A percentile compares a stretch with the other conserved stretches of the same genome.
Evolutionary conservation across 345 rosid species (phyloP).

Genomic region (Ailanthus altissimus): DNA sequence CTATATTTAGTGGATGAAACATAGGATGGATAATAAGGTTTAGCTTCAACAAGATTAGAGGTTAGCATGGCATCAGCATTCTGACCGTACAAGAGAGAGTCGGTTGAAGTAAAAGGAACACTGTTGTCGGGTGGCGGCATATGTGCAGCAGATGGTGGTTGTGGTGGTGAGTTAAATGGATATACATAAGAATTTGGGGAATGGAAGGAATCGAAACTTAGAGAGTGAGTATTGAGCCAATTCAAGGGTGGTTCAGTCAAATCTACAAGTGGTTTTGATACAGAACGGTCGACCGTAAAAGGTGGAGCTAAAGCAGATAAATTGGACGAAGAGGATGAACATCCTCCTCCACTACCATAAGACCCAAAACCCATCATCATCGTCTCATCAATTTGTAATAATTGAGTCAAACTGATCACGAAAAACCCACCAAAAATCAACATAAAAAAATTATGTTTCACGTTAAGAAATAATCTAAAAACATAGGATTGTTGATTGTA

Average conservation of each 20-base stretch:
- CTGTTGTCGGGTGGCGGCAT: slow-evolving; percentile 18
- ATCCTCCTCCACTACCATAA: slow-evolving; percentile 43
- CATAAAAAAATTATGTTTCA: not conserved
- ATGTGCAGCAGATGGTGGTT: slow-evolving; percentile 14
- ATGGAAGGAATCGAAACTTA: slow-evolving; percentile 20
- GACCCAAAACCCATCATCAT: slow-evolving; percentile 47
- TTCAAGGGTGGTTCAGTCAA: slow-evolving; percentile 36
- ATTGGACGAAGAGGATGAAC: slow-evolving; percentile 44
- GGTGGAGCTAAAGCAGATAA: slow-evolving; percentile 66
- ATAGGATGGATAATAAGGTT: slow-evolving; percentile 42
- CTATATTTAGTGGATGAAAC: slow-evolving; percentile 30
- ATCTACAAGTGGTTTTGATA: slow-evolving; percentile 38
- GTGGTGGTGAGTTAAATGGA: slow-evolving; percentile 19
- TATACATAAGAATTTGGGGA: slow-evolving; percentile 29
- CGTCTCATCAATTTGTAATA: not conserved
- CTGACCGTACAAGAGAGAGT: slow-evolving; percentile 29
- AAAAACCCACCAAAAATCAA: slow-evolving; percentile 3
- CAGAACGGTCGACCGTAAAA: slow-evolving; percentile 48
- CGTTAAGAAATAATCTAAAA: not conserved
- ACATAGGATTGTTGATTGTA: not conserved
- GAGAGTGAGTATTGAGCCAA: slow-evolving; percentile 30
- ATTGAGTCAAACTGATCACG: slow-evolving; percentile 9
- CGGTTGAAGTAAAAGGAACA: slow-evolving; percentile 22
- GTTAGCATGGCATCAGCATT: slow-evolving; percentile 9
- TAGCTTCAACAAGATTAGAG: slow-evolving; percentile 30